These are phyloP conservation scores for Monascus purpureus DNA, from an alignment of 495 filamentous ascomycete genomes.

Conservation along the genomic window DNA sequence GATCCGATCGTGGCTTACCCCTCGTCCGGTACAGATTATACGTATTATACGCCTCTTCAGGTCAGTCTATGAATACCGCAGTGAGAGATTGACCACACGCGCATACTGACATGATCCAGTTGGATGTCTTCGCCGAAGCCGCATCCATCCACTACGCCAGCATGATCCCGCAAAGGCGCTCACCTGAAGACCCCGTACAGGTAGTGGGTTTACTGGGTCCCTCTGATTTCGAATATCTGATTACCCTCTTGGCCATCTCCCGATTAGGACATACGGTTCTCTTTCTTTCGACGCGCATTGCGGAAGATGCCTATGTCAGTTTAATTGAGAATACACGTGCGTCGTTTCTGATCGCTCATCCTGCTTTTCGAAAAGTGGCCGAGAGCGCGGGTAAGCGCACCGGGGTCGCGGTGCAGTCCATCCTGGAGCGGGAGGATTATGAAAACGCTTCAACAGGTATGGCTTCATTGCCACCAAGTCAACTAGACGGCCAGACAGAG, in stretches of 20 bases:
- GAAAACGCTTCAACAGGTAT: slow-evolving; percentile 21
- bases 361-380: no score
- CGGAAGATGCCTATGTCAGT: slow-evolving; percentile 26
- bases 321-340: slow-evolving; percentile 9
- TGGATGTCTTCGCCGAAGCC: slow-evolving; percentile 17
- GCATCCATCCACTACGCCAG: slow-evolving; percentile 12
- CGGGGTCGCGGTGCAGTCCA: no score
- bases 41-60: slow-evolving; percentile 21
- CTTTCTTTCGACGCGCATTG: slow-evolving; percentile 31
- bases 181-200: slow-evolving; percentile 18
- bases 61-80: no score
- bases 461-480: slow-evolving; percentile 2
- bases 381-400: no score
- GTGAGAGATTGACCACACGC: no score
- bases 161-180: slow-evolving; percentile 8
- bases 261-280: slow-evolving; percentile 33
- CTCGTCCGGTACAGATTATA: slow-evolving; percentile 14
- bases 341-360: background rate
- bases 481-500: slow-evolving; percentile 11
- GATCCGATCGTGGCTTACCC: slow-evolving; percentile 20
- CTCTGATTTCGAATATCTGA: slow-evolving; percentile 29
- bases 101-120: no score
- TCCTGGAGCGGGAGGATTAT: no score
- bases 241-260: slow-evolving; percentile 27
- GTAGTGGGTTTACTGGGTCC: slow-evolving; percentile 30